Percentiles rank a stretch among this genome's conserved stretches.
phyloP scores from a whole-genome alignment of 106 monocot genomes.

The Hemerocallis citrina region DNA sequence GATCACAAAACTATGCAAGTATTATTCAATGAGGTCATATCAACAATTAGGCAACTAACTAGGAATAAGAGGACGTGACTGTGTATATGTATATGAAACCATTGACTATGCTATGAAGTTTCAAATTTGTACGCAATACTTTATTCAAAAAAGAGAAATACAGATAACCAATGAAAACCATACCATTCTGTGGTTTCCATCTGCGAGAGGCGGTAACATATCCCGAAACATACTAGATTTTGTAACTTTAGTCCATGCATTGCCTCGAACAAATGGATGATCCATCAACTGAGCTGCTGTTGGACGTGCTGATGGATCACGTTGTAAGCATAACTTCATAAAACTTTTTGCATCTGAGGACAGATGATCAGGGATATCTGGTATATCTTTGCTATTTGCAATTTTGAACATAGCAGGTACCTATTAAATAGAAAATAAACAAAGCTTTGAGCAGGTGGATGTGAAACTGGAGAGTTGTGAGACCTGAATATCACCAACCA shows the following conservation, averaged over 20 bases:
- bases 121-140: neutral
- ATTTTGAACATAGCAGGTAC: slow-evolving; percentile 98
- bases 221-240: slow-evolving; percentile 24
- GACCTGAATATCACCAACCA: neutral
- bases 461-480: neutral
- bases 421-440: slow-evolving; percentile 23
- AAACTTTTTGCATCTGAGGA: slow-evolving; percentile 74
- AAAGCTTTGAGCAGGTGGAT: neutral
- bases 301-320: slow-evolving; percentile 72
- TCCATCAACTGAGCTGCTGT: slow-evolving; percentile 69
- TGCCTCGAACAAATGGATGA: slow-evolving; percentile 81
- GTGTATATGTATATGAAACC: too few relatives aligned
- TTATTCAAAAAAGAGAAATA: neutral
- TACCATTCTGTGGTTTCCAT: slow-evolving; percentile 33
- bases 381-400: slow-evolving; percentile 92
- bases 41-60: neutral
- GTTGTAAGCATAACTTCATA: slow-evolving; percentile 68
- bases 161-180: neutral
- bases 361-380: slow-evolving; percentile 83
- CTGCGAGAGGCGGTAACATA: slow-evolving; percentile 19
- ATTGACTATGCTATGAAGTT: too few relatives aligned
- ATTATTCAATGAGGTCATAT: too few relatives aligned
- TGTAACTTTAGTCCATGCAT: slow-evolving; percentile 25
- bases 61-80: neutral
- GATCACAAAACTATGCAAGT: neutral